Conservation (phyloP, 2,329 filamentous ascomycete species). For the Byssothecium circinans region DNA sequence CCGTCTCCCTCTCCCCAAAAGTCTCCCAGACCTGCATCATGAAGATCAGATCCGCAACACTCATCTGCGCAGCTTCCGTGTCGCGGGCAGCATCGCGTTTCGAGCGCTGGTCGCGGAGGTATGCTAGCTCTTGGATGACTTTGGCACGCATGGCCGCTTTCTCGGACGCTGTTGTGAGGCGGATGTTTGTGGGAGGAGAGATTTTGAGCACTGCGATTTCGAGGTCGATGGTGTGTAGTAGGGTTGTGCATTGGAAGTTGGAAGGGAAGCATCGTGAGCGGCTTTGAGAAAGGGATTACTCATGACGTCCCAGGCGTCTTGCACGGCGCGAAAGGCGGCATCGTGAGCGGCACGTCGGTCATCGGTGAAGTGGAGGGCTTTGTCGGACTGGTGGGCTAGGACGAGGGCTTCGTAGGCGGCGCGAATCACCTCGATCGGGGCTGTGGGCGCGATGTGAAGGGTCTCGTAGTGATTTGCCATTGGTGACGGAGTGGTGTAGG, state of each 20-base stretch:
- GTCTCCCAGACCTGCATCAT: conserved; percentile 17
- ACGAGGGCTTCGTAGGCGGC: conserved; percentile 23
- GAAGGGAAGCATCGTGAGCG: conserved; percentile 22
- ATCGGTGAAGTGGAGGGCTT: conserved; percentile 12
- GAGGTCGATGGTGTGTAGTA: too few species aligned
- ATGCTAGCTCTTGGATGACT: conserved; percentile 12
- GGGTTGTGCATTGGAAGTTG: neutral
- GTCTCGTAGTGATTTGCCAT: conserved; percentile 18
- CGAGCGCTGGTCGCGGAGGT: conserved; percentile 10
- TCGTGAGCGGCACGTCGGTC: conserved; percentile 12
- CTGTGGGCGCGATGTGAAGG: conserved; percentile 18
- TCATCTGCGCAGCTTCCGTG: conserved; percentile 9
- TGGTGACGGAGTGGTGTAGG: neutral
- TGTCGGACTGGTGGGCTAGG: conserved; percentile 18
- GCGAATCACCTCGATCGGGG: conserved; percentile 16
- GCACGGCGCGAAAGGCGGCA: conserved; percentile 10
- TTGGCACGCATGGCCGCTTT: conserved; percentile 16
- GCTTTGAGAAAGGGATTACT: conserved; percentile 11
- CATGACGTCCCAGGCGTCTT: conserved; percentile 24
- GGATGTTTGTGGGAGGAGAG: conserved; percentile 7
- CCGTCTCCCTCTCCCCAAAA: conserved; percentile 13
- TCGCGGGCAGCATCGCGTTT: conserved; percentile 9
- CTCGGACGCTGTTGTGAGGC: conserved; percentile 13
- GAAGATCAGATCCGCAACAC: conserved; percentile 9
- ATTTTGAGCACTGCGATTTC: too few species aligned